phyloP scores from a whole-genome alignment of 768 basidiomycete species.

The Xerocomellus chrysenteron region DNA sequence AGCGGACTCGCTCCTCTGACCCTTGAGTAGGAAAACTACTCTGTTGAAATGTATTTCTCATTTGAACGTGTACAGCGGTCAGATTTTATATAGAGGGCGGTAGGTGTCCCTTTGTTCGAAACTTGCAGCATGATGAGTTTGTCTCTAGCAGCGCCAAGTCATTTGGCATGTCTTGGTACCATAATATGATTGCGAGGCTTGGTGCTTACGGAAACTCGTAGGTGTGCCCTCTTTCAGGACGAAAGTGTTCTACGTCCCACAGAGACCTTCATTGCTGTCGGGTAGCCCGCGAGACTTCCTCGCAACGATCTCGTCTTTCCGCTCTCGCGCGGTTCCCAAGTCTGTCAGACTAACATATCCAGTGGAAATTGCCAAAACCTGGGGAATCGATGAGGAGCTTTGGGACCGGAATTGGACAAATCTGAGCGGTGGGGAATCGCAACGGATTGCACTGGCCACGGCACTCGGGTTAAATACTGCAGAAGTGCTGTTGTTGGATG shows the following conservation, averaged over 20 bases:
- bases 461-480: slow-evolving; percentile 72
- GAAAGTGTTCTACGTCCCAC: slow-evolving; percentile 81
- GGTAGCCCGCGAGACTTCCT: slow-evolving; percentile 79
- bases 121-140: neutral
- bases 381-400: slow-evolving; percentile 65
- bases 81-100: slow-evolving; percentile 67
- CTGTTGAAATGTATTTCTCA: slow-evolving; percentile 84
- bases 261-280: slow-evolving; percentile 82
- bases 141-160: slow-evolving; percentile 46
- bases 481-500: slow-evolving; percentile 78
- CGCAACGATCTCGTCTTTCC: slow-evolving; percentile 51
- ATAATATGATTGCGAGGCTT: neutral
- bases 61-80: slow-evolving; percentile 67
- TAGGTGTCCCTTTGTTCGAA: slow-evolving; percentile 30
- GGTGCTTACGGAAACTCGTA: slow-evolving; percentile 25
- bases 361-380: slow-evolving; percentile 54
- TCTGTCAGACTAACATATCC: slow-evolving; percentile 37
- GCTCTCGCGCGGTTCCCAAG: slow-evolving; percentile 36
- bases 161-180: slow-evolving; percentile 38
- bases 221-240: slow-evolving; percentile 80
- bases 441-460: slow-evolving; percentile 77
- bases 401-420: slow-evolving; percentile 82
- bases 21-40: slow-evolving; percentile 55
- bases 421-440: slow-evolving; percentile 84
- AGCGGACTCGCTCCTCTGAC: slow-evolving; percentile 1